Base-by-base conservation (phyloP, 257 asterid species). In the Handroanthus guayacan region DNA sequence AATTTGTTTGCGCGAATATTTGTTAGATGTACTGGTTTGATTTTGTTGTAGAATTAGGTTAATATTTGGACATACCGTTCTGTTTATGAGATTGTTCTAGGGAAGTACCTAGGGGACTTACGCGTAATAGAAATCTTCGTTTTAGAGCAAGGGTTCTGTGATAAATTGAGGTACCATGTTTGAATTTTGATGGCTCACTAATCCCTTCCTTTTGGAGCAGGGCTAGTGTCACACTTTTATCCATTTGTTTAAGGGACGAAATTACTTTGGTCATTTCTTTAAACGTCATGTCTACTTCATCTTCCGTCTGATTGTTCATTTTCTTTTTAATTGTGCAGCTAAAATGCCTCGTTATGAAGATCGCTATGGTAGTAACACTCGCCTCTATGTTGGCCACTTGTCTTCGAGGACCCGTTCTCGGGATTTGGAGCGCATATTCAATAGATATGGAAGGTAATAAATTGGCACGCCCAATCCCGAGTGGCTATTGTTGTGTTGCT, bases 321-420 rank as follows among this genome's bases (percentile, higher is more conserved):
- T 34, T 17, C 0, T 31, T 17, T 64, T 74, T 74, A 61, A 17
- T 20, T 34, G 9, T 58, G 65, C 83, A 83, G 85, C 37, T 50
- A 84, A 73, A 84, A 80, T 91, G 97, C 91, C 95, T 74, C 91
- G 93, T 9, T 84, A 88, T 44, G 94, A 89, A 39, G 97, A 91
- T 79, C 88, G 92, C 0, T 57, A 84, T 75, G 91, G 92, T 25
- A 82, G 84, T 67, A 72, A 75, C 63, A 87, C 92, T 57, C 95
- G 95, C 62, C 95, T 91, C 76, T 91, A 91, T 79, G 95, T 91
- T 77, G 97, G 97, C 9, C 97, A 86, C 80, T 75, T 91, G 85
- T 89, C 97, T 39, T 89, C 93, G 6, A 79, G 95, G 76, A 91
- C 97, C 62, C 90, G 93, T 64, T 66, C 95, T 16, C 91, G 91